Evolutionary conservation across 192 early-diverging fungal species (phyloP).

Genomic region (Allomyces macrogynus): DNA sequence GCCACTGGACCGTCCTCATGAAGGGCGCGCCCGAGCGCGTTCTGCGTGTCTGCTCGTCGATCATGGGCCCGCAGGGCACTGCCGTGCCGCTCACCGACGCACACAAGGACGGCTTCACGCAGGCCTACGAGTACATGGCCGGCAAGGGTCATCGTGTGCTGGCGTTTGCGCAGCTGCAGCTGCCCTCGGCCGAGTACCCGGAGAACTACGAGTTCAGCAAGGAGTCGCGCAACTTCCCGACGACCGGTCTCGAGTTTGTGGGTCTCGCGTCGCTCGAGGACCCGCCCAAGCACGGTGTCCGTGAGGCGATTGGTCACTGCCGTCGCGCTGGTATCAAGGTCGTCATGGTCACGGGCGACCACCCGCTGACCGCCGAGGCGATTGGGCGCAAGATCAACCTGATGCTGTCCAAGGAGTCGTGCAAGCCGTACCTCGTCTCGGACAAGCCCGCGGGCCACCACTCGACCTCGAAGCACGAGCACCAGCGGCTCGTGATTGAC

Average conservation of each 20-base stretch:
- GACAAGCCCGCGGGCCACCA: too few relatives aligned
- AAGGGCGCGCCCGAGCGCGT: constrained; percentile 95
- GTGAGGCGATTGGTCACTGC: constrained; percentile 59
- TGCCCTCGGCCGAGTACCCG: constrained; percentile 23
- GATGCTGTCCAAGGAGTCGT: constrained; percentile 29
- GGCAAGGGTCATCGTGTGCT: constrained; percentile 68
- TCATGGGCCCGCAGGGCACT: neutral
- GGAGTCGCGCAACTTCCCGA: constrained; percentile 30
- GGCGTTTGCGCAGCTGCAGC: constrained; percentile 42
- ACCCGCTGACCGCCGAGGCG: constrained; percentile 75
- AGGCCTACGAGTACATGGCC: constrained; percentile 47
- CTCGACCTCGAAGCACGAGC: too few relatives aligned
- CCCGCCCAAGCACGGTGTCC: constrained; percentile 66
- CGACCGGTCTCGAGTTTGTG: constrained; percentile 52
- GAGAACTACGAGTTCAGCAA: constrained; percentile 55
- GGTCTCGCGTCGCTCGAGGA: constrained; percentile 87
- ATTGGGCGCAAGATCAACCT: constrained; percentile 94
- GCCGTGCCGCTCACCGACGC: constrained; percentile 11
- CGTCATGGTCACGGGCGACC: constrained; percentile 96
- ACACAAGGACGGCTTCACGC: constrained; percentile 10
- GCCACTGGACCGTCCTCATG: constrained; percentile 43
- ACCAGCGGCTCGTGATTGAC: neutral
- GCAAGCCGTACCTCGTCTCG: too few relatives aligned
- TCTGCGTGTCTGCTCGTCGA: constrained; percentile 36
- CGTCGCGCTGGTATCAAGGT: constrained; percentile 86